These are phyloP conservation scores for Rhododendron molle DNA, from an alignment of 148 eudicot species.

Conservation along the genomic window DNA sequence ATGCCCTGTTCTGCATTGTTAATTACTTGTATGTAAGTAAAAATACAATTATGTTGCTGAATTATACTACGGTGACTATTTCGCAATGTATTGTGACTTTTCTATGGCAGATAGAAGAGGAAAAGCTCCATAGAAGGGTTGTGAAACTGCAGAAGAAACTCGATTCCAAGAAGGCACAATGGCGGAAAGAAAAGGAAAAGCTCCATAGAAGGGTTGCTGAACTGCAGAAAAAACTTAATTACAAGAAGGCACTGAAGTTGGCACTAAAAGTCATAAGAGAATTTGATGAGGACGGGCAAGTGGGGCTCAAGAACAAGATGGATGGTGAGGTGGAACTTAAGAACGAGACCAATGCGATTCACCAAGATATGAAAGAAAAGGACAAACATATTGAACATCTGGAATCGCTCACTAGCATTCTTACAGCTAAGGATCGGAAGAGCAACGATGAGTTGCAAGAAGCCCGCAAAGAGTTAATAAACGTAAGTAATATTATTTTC, in stretches of 20 bases:
- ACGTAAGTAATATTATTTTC: conserved; percentile 26
- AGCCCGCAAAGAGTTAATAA: conserved; percentile 62
- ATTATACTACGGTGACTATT: neutral
- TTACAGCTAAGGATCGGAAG: conserved; percentile 46
- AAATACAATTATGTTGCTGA: conserved; percentile 26
- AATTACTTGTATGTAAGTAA: conserved; percentile 11
- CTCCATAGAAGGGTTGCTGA: conserved; percentile 53
- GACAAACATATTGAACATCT: conserved; percentile 47
- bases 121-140: conserved; percentile 51
- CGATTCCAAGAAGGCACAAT: conserved; percentile 65
- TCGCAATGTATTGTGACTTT: neutral
- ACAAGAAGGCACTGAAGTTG: conserved; percentile 70
- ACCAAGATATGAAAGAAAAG: conserved; percentile 46
- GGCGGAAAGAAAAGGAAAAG: conserved; percentile 52
- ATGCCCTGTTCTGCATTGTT: neutral
- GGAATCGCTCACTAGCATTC: conserved; percentile 44
- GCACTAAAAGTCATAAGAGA: conserved; percentile 56
- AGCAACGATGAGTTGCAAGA: conserved; percentile 68
- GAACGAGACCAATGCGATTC: conserved; percentile 39
- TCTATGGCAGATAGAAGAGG: conserved; percentile 6
- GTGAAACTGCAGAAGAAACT: conserved; percentile 51
- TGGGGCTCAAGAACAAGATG: conserved; percentile 11
- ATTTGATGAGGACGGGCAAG: conserved; percentile 46
- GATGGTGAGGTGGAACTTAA: neutral
- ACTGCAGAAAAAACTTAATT: conserved; percentile 55